Conservation (phyloP, 208 protist genomes). For the Wallacemonas rigidus region DNA sequence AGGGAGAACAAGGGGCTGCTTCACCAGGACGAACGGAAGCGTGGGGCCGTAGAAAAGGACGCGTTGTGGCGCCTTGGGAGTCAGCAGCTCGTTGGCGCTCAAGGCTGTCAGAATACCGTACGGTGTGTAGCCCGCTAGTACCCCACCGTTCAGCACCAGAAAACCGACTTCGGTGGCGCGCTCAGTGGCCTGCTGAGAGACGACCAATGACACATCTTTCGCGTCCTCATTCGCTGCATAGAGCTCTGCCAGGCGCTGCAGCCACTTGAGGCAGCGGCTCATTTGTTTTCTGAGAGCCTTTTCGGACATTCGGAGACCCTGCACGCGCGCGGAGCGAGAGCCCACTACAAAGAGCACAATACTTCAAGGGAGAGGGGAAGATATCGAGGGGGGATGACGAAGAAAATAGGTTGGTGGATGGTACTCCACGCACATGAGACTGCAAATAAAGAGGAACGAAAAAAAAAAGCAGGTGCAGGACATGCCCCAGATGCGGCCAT, state of each 20-base stretch:
- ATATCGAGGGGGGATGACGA: constrained; percentile 6
- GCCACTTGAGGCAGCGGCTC: constrained; percentile 25
- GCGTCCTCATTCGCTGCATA: constrained; percentile 19
- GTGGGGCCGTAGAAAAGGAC: constrained; percentile 34
- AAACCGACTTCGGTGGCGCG: constrained; percentile 26
- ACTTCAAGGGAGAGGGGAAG: constrained; percentile 2
- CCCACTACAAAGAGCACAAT: too few species aligned
- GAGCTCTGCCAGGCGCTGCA: constrained; percentile 19
- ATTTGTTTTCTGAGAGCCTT: constrained; percentile 19
- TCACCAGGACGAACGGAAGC: constrained; percentile 36
- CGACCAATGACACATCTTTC: background rate
- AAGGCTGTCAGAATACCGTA: constrained; percentile 39
- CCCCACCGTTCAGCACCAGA: constrained; percentile 64
- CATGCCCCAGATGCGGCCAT: background rate
- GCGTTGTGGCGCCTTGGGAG: background rate
- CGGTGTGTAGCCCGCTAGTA: constrained; percentile 48
- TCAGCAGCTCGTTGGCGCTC: constrained; percentile 22
- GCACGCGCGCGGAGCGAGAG: too few species aligned
- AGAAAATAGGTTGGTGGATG: constrained; percentile 9
- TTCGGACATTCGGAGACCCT: constrained; percentile 13
- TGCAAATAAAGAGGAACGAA: background rate
- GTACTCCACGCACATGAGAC: too few species aligned
- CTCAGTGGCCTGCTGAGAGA: background rate
- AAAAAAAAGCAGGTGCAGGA: constrained; percentile 1
- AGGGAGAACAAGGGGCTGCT: background rate